Evolutionary conservation across 2,329 filamentous ascomycete genomes (phyloP).

Genomic region (Xylaria sp.): DNA sequence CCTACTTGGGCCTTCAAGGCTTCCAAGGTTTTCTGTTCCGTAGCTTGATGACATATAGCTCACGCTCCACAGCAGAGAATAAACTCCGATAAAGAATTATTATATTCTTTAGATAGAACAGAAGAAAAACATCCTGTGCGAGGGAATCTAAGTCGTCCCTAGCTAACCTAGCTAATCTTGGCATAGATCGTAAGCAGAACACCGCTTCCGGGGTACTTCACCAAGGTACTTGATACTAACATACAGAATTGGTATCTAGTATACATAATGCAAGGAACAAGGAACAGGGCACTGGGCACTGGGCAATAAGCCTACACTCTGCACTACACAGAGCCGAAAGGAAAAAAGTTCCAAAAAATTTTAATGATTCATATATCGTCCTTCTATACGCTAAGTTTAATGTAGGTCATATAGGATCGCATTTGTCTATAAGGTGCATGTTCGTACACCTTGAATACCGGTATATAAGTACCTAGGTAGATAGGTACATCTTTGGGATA

Average conservation of each 20-base stretch:
- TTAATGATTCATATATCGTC: too few relatives aligned
- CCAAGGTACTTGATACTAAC: neutral
- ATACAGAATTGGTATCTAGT: neutral
- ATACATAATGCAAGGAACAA: too few relatives aligned
- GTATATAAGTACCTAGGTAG: neutral
- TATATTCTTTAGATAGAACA: neutral
- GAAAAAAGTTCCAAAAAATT: too few relatives aligned
- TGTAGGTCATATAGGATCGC: too few relatives aligned
- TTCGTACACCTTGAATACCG: neutral
- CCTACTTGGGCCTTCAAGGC: too few relatives aligned
- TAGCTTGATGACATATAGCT: too few relatives aligned
- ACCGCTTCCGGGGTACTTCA: neutral
- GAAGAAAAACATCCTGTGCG: neutral
- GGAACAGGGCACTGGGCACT: neutral
- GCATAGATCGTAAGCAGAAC: neutral
- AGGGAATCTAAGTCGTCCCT: slow-evolving; percentile 11
- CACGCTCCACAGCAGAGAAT: neutral
- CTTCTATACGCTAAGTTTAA: too few relatives aligned
- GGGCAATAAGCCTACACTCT: neutral
- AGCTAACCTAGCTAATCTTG: slow-evolving; percentile 20
- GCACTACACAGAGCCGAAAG: too few relatives aligned
- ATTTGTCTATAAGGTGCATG: too few relatives aligned
- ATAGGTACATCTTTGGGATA: neutral
- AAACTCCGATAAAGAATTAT: neutral
- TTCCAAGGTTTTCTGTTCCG: too few relatives aligned